Base-by-base conservation (phyloP, 2,329 filamentous ascomycete species). In the Neofusicoccum sp. region DNA sequence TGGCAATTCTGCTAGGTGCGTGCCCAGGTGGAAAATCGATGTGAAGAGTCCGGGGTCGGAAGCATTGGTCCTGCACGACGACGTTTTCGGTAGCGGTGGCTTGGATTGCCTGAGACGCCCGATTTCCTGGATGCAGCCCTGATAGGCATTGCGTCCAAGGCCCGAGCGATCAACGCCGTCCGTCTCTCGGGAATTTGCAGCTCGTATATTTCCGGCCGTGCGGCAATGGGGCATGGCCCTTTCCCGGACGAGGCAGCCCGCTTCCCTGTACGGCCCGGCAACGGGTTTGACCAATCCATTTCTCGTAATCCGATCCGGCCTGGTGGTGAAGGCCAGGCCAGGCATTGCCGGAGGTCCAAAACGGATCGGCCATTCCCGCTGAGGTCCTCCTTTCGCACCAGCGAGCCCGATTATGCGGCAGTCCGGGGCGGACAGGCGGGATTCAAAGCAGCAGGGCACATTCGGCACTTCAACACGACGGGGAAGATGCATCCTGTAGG, bases 51-150 rank as follows among this genome's bases (percentile, higher is more conserved):
- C 50, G 28, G 50, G 50, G 36, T 54, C 16, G 37, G 50, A 29
- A 14, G 50, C 36, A 54, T 54, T 39, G n/a, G 36, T 36, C 6
- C 50, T 54, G 50, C 50, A 54, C 22, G 36, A 12, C 50, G 50
- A 54, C 50, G 6, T 22, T 54, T 54, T 54, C 12, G 50, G 36
- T 28, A 41, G 16, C 14, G 8, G 50, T 54, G 50, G 50, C 50
- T 52, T 52, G 34, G 49, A 9, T 52, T 34, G 36, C 36, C 50
- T 29, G 22, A 54, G 22, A 39, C 50, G 33, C 50, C 50, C 36
- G 11, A 28, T 14, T 22, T 54, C 14, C 50, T 54, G 50, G 50
- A 54, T 31, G 4, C 11, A 22, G 34, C 16, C 50, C n/a, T 54
- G 16, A 39, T 37, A 28, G 37, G 36, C 47, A 31, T 49, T 33